Evolutionary conservation across 441 rosid genomes (phyloP).

Genomic region (Cnidoscolus chayamansa): DNA sequence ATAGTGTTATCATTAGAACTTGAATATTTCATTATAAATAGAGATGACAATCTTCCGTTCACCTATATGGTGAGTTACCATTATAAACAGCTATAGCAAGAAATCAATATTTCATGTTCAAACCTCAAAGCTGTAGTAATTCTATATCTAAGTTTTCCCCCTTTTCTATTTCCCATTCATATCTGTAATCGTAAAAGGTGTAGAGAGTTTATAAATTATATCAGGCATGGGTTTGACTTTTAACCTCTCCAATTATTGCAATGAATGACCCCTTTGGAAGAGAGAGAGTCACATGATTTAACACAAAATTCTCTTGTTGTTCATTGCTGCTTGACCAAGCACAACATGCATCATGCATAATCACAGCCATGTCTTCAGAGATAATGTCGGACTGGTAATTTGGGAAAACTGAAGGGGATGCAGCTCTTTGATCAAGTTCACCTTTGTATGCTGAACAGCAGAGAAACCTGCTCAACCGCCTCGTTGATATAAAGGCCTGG

Average conservation of each 20-base stretch:
- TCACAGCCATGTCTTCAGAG: slow-evolving; percentile 48
- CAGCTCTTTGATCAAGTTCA: slow-evolving; percentile 27
- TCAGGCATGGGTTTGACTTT: slow-evolving; percentile 15
- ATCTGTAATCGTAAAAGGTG: neutral
- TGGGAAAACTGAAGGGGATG: slow-evolving; percentile 27
- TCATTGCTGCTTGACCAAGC: slow-evolving; percentile 57
- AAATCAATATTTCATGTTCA: neutral
- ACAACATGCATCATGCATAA: slow-evolving; percentile 61
- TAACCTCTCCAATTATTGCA: slow-evolving; percentile 88
- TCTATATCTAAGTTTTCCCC: neutral
- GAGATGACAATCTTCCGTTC: neutral
- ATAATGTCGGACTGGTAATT: slow-evolving; percentile 31
- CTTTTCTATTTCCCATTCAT: neutral
- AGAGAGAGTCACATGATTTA: slow-evolving; percentile 55
- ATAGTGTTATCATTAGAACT: neutral
- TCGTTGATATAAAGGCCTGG: slow-evolving; percentile 83
- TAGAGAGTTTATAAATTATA: neutral
- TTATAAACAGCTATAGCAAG: neutral
- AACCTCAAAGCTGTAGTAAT: neutral
- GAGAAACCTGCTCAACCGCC: slow-evolving; percentile 79
- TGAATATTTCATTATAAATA: neutral
- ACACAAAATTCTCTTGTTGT: slow-evolving; percentile 44
- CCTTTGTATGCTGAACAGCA: slow-evolving; percentile 49
- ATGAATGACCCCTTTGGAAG: slow-evolving; percentile 67
- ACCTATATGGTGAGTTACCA: neutral